Percentiles rank a stretch among this genome's conserved stretches.
phyloP scores from a whole-genome alignment of 2,329 filamentous ascomycete genomes.

The Colletotrichum theobromicola region DNA sequence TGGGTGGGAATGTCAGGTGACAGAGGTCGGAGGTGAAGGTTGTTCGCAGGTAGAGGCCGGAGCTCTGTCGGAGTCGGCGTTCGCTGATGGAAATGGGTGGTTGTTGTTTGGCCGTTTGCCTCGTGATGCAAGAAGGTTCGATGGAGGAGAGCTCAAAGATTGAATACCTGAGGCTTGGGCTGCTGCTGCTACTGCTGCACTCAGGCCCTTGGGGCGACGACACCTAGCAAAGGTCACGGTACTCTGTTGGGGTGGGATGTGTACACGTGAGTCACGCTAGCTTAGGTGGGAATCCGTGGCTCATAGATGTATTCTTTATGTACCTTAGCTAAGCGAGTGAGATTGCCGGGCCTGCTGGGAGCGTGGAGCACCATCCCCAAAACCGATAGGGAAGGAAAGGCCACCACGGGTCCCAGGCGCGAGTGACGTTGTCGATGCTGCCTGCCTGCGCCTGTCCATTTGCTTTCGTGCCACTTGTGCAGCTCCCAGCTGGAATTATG shows the following conservation, averaged over 20 bases:
- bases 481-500: slow-evolving; percentile 2
- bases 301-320: slow-evolving; percentile 25
- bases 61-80: background rate
- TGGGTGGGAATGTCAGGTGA: slow-evolving; percentile 3
- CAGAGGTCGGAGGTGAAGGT: background rate
- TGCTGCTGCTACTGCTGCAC: slow-evolving; percentile 9
- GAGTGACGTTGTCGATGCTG: slow-evolving; percentile 42
- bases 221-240: slow-evolving; percentile 8
- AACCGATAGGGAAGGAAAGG: background rate
- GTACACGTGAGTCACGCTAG: background rate
- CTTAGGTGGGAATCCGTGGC: background rate
- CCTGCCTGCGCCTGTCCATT: slow-evolving; percentile 24
- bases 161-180: slow-evolving; percentile 22
- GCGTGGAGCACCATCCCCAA: background rate
- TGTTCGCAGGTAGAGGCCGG: background rate
- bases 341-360: slow-evolving; percentile 15
- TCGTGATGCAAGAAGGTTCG: slow-evolving; percentile 36
- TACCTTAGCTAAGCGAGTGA: slow-evolving; percentile 6
- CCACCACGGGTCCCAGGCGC: slow-evolving; percentile 8
- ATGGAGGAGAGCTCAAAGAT: slow-evolving; percentile 31
- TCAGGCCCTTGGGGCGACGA: slow-evolving; percentile 1
- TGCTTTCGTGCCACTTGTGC: background rate
- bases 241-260: background rate
- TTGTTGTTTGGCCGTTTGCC: slow-evolving; percentile 18
- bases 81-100: slow-evolving; percentile 11